Base-by-base conservation (phyloP, 257 asterid genomes). In the Cynanchum wilfordii region DNA sequence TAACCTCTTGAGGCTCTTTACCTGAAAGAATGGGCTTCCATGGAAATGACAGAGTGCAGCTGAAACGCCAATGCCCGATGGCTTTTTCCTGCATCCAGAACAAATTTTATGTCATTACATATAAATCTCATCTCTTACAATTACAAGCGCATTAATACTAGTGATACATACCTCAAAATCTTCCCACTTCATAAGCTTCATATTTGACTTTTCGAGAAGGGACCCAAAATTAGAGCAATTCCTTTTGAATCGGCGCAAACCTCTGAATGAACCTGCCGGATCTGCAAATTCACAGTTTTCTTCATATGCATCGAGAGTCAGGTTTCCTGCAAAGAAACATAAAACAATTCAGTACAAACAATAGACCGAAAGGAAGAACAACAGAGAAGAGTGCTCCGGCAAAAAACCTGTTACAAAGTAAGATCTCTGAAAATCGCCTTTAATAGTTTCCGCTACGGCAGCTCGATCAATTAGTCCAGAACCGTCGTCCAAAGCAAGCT, bases 1-100 rank as follows among this genome's bases (percentile, higher is more conserved):
- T 15, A 65, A 33, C 38, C 38, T 33, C 38, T 33, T 33, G 38
- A 33, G 38, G 38, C 38, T 33, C 38, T 1, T 33, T 33, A 90
- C 98, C 98, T 75, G 99, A 94, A 38, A 94, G 97, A 79, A 91
- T 91, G 20, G 99, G 99, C 78, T 86, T 94, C 99, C 98, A 94
- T 44, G 99, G 98, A 76, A 94, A 94, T 58, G 93, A 77, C 92
- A 94, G 74, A 27, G 81, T 84, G 76, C 97, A 91, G 81, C 91
- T 91, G 76, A 94, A 94, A 36, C 97, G 96, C 98, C 99, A 94
- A 80, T 94, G 98, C 66, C 97, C 99, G 27, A 91, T 81, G 66
- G 92, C 90, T 81, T 86, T 91, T 68, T 89, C 95, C 98, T 93
- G 90, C 73, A 78, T 20, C 73, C 59, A 19, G 17, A 13, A 12